Percentiles rank a stretch among this genome's conserved stretches.
Evolutionary conservation across 2,329 filamentous ascomycete species (phyloP).

Genomic region (Dendrostoma leiphaemia): DNA sequence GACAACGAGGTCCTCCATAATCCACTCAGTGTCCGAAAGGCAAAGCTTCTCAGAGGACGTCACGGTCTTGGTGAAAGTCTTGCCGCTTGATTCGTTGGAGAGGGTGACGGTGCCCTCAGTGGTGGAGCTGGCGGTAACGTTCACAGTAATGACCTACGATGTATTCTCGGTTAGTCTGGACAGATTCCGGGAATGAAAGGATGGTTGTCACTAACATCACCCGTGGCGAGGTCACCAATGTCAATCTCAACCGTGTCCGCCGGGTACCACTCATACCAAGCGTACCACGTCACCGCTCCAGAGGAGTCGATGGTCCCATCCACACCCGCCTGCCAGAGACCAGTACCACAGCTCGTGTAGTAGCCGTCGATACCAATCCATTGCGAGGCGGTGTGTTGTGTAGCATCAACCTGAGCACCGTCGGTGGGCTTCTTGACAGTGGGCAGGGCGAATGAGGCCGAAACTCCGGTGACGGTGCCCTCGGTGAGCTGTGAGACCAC

Average conservation of each 20-base stretch:
- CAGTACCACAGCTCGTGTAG: constrained; percentile 27
- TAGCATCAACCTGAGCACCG: constrained; percentile 29
- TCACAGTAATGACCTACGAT: constrained; percentile 14
- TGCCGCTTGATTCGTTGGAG: constrained; percentile 13
- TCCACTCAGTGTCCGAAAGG: constrained; percentile 14
- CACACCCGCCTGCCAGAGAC: constrained; percentile 56
- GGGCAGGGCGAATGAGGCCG: constrained; percentile 46
- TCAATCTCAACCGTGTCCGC: constrained; percentile 37
- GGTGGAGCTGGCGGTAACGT: constrained; percentile 15
- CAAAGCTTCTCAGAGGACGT: constrained; percentile 12
- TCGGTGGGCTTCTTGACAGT: constrained; percentile 39
- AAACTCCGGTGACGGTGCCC: constrained; percentile 38
- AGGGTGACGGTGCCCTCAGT: constrained; percentile 11
- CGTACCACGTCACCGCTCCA: constrained; percentile 37
- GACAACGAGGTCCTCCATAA: constrained; percentile 20
- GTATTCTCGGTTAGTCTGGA: background rate
- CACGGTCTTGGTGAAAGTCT: constrained; percentile 15
- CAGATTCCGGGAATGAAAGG: background rate
- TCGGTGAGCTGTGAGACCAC: constrained; percentile 44
- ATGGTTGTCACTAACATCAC: constrained; percentile 12
- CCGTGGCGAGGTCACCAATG: constrained; percentile 11
- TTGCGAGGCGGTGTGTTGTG: constrained; percentile 45
- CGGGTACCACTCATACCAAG: constrained; percentile 53
- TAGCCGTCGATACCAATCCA: constrained; percentile 57
- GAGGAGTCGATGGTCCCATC: constrained; percentile 48